These are phyloP conservation scores for Phyllosticta citrichinensis DNA, from an alignment of 2,329 filamentous ascomycete species.

Conservation along the genomic window DNA sequence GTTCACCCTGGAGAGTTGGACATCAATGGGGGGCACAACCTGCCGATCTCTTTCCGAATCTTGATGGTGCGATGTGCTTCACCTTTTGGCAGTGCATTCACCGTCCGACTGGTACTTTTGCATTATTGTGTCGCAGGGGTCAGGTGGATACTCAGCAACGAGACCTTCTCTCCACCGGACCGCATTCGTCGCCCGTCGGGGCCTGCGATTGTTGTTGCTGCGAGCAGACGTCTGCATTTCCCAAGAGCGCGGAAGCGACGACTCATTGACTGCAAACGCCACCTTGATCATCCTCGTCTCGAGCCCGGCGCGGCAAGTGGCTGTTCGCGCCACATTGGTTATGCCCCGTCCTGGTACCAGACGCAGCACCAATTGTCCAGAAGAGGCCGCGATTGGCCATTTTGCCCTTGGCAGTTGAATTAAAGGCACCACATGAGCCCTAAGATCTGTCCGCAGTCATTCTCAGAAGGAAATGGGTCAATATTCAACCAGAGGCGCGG, in stretches of 20 bases:
- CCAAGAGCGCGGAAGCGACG: not conserved
- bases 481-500: not conserved
- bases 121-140: not conserved
- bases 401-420: not conserved
- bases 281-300: slow-evolving; percentile 2
- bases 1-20: not conserved
- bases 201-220: not conserved
- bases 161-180: not conserved
- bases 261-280: slow-evolving; percentile 5
- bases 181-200: not conserved
- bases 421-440: not conserved
- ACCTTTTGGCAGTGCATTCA: not conserved
- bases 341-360: not conserved
- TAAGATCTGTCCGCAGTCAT: not conserved
- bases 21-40: not conserved
- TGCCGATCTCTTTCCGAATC: not conserved
- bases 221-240: not conserved
- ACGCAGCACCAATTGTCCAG: slow-evolving; percentile 3
- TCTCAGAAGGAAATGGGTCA: not conserved
- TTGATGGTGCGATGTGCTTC: not conserved
- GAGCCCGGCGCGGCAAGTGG: slow-evolving; percentile 8
- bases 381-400: not conserved
- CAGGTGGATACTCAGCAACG: not conserved
- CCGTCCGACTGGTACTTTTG: not conserved
- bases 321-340: slow-evolving; percentile 3